Evolutionary conservation across 768 basidiomycete species (phyloP).

Genomic region (Zangia roseola): DNA sequence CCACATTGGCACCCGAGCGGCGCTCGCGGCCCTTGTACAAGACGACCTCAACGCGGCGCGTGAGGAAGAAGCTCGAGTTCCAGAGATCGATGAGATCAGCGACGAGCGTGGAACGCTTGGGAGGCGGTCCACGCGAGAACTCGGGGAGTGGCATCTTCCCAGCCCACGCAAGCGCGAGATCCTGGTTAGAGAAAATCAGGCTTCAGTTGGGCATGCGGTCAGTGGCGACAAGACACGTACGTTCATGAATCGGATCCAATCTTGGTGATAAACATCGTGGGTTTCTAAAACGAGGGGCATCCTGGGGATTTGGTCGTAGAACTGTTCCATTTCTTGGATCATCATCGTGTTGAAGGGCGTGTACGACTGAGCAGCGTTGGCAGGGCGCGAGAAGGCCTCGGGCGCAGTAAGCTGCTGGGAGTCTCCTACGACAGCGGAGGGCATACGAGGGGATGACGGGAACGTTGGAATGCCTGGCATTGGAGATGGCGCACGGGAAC

Average conservation of each 20-base stretch:
- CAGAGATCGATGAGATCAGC: slow-evolving; percentile 78
- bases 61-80: slow-evolving; percentile 74
- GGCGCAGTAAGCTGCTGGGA: slow-evolving; percentile 54
- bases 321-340: slow-evolving; percentile 75
- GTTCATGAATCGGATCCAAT: slow-evolving; percentile 80
- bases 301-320: slow-evolving; percentile 62
- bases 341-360: slow-evolving; percentile 69
- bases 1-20: slow-evolving; percentile 62
- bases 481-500: slow-evolving; percentile 51
- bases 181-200: slow-evolving; percentile 41
- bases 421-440: slow-evolving; percentile 21
- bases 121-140: slow-evolving; percentile 44
- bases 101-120: slow-evolving; percentile 57
- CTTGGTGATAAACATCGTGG: slow-evolving; percentile 75
- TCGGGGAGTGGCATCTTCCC: slow-evolving; percentile 69
- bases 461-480: slow-evolving; percentile 44
- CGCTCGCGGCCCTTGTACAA: slow-evolving; percentile 80
- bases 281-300: slow-evolving; percentile 72
- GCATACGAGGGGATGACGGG: slow-evolving; percentile 30
- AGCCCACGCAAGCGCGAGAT: slow-evolving; percentile 72
- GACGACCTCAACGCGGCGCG: slow-evolving; percentile 74
- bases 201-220: background rate
- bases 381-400: slow-evolving; percentile 71
- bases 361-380: slow-evolving; percentile 66
- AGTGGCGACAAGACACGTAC: slow-evolving; percentile 41